These are phyloP conservation scores for Leccinum rimulosum DNA, from an alignment of 768 basidiomycete species.

Conservation along the genomic window DNA sequence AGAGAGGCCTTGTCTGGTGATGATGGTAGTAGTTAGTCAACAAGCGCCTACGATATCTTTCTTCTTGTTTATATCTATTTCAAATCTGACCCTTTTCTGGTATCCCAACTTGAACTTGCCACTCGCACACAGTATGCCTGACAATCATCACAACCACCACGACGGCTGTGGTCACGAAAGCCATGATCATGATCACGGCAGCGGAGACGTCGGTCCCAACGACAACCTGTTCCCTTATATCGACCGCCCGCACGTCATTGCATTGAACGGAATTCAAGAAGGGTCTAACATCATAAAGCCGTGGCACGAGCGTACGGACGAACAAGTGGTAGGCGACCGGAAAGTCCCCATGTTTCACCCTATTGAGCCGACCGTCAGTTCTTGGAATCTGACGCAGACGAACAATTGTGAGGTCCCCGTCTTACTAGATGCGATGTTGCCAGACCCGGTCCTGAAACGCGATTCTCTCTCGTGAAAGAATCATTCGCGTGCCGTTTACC, in stretches of 20 bases:
- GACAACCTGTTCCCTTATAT: conserved; percentile 76
- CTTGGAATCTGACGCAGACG: conserved; percentile 88
- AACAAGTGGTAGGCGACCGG: conserved; percentile 52
- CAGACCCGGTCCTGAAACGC: conserved; percentile 5
- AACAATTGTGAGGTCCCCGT: conserved; percentile 62
- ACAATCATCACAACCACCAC: conserved; percentile 42
- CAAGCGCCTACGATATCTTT: not conserved
- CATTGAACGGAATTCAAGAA: conserved; percentile 60
- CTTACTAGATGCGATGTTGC: not conserved
- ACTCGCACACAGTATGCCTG: conserved; percentile 10
- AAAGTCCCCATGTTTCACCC: not conserved
- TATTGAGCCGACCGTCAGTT: conserved; percentile 45
- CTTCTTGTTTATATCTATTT: conserved; percentile 19
- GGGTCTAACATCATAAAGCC: conserved; percentile 75
- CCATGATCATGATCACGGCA: conserved; percentile 57
- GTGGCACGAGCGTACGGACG: conserved; percentile 76
- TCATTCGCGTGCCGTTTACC: conserved; percentile 83
- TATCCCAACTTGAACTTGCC: not conserved
- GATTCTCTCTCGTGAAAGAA: conserved; percentile 42
- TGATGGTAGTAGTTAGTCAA: not conserved
- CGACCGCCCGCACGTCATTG: conserved; percentile 77
- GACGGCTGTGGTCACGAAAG: conserved; percentile 57
- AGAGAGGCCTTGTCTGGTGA: not conserved
- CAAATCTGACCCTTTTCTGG: not conserved
- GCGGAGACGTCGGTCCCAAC: conserved; percentile 47